Base-by-base conservation (phyloP, 176 grass and related monocot species). In the Echinochloa phyllopogon region DNA sequence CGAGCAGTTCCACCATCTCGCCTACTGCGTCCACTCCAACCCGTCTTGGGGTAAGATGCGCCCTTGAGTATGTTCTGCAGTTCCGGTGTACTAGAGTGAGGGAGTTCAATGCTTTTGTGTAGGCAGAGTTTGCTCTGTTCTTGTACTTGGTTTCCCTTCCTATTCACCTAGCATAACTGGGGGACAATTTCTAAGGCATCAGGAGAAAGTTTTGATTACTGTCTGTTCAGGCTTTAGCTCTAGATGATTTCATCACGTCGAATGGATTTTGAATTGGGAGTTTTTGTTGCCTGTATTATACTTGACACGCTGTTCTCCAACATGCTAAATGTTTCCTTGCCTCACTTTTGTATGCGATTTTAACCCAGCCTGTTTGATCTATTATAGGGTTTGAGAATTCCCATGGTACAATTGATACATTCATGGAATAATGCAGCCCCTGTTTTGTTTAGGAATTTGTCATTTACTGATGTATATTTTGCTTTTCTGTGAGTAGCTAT, bases 1-100 rank as follows among this genome's bases (percentile, higher is more conserved):
- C 14, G 94, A 96, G 84, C 97, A 99, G 88, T 91, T 99, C 56
- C 65, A 90, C 53, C 87, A 92, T 69, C 87, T 96, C 51, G 70
- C 82, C 25, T 99, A 88, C 81, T 99, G 97, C 89, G 84, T 99
- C 79, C 94, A 99, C 61, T 99, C 94, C 3, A 99, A 99, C 79
- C 97, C 97, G 42, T 80, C 89, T 1, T 99, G 94, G 97, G 39
- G 97, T 99, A 86, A 89, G 96, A 33, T 33, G 50, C 74, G 60
- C 20, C 23, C 82, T 11, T 29, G 29, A 33, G 29, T 33, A 33
- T 33, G 29, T 33, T 33, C 29, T 33, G 29, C 29, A 33, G 21
- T 20, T 65, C 78, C 42, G 23, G 44, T 60, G 8, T 62, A 39
- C 59, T 56, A 37, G 39, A 65, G 49, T 65, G 40, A 59, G 21